phyloP scores from a whole-genome alignment of 345 rosid genomes.

The Lumnitzera racemosa region DNA sequence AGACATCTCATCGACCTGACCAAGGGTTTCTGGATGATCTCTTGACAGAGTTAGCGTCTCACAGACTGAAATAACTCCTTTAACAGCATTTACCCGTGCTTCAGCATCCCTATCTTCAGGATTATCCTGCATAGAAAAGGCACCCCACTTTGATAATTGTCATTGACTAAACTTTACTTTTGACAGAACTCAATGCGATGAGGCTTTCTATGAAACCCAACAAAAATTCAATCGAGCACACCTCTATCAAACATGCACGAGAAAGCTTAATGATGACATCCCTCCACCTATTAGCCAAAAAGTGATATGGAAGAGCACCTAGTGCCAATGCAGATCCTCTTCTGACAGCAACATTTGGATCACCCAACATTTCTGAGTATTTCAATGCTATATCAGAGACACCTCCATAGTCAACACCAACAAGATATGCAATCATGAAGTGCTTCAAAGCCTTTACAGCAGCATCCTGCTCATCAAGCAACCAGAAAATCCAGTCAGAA shows the following conservation, averaged over 20 bases:
- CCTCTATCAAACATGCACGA: constrained; percentile 74
- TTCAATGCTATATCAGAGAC: constrained; percentile 40
- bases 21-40: constrained; percentile 15
- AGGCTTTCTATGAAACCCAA: neutral
- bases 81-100: constrained; percentile 91
- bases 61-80: constrained; percentile 78
- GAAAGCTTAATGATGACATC: constrained; percentile 71
- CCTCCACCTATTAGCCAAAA: constrained; percentile 53
- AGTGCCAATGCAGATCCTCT: constrained; percentile 86
- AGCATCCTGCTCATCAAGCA: constrained; percentile 37
- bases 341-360: constrained; percentile 82
- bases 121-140: constrained; percentile 45
- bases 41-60: constrained; percentile 56
- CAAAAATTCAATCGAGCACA: constrained; percentile 13
- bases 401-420: constrained; percentile 25
- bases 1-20: constrained; percentile 34
- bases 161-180: neutral
- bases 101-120: constrained; percentile 95
- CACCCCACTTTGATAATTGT: constrained; percentile 8
- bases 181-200: neutral
- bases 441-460: constrained; percentile 75
- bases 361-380: constrained; percentile 55
- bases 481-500: constrained; percentile 5
- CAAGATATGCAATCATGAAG: constrained; percentile 50
- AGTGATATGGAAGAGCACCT: constrained; percentile 70